phyloP scores from a whole-genome alignment of 2,329 filamentous ascomycete species.

The Exophiala dermatitidis region DNA sequence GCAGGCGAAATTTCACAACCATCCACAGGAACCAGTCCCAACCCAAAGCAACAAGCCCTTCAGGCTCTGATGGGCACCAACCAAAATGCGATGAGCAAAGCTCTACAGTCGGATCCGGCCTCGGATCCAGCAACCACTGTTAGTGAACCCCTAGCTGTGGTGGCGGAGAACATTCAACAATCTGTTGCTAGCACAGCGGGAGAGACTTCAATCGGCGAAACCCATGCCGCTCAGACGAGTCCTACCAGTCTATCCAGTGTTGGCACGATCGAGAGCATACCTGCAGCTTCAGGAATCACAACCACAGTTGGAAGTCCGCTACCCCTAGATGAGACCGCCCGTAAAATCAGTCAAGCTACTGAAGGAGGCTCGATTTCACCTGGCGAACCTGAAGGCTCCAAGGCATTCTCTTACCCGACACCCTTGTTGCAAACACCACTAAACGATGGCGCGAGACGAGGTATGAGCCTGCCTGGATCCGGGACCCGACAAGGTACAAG shows the following conservation, averaged over 20 bases:
- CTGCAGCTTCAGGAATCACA: constrained; percentile 44
- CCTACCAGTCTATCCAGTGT: constrained; percentile 50
- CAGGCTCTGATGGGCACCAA: constrained; percentile 31
- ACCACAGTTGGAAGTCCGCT: constrained; percentile 43
- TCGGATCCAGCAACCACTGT: constrained; percentile 36
- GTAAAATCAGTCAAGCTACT: constrained; percentile 31
- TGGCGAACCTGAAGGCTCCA: constrained; percentile 37
- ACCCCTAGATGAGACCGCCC: constrained; percentile 40
- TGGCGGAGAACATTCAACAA: constrained; percentile 44
- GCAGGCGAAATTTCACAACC: constrained; percentile 23
- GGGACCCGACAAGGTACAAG: constrained; percentile 54
- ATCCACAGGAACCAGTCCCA: constrained; percentile 32
- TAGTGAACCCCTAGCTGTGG: constrained; percentile 44
- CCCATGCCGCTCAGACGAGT: constrained; percentile 43
- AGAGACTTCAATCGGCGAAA: constrained; percentile 34
- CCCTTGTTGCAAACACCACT: constrained; percentile 45
- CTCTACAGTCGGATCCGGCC: constrained; percentile 21
- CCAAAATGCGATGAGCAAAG: constrained; percentile 31
- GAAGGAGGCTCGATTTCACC: constrained; percentile 36
- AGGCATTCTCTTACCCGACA: constrained; percentile 58
- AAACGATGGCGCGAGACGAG: constrained; percentile 47
- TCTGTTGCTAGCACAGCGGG: constrained; percentile 33
- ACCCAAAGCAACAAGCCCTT: constrained; percentile 38
- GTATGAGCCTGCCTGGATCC: constrained; percentile 52
- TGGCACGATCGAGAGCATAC: constrained; percentile 45